phyloP scores from a whole-genome alignment of 495 filamentous ascomycete species.

The Bryoglossum gracile region DNA sequence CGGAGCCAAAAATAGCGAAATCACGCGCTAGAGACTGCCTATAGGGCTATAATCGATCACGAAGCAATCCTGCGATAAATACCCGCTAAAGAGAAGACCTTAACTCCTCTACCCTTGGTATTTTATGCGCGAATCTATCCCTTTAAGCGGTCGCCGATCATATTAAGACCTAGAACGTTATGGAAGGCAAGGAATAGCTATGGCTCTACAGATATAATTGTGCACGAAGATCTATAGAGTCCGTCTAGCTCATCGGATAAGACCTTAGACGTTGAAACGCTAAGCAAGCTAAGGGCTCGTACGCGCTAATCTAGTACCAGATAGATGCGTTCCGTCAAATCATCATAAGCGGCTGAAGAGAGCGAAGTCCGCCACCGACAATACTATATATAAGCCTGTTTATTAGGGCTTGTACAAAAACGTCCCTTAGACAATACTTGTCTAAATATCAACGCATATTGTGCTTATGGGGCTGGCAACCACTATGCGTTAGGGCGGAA shows the following conservation, averaged over 20 bases:
- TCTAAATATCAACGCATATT: constrained; percentile 13
- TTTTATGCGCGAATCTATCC: constrained; percentile 17
- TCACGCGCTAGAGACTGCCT: constrained; percentile 14
- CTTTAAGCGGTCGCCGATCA: constrained; percentile 15
- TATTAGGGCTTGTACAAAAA: constrained; percentile 18
- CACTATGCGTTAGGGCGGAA: constrained; percentile 11
- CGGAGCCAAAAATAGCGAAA: constrained; percentile 32
- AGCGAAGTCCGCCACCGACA: constrained; percentile 13
- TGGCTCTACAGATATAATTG: constrained; percentile 13
- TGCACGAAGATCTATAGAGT: constrained; percentile 18
- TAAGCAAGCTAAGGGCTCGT: constrained; percentile 15
- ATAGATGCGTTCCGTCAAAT: constrained; percentile 7
- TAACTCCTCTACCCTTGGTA: constrained; percentile 24
- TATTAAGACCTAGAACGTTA: constrained; percentile 14
- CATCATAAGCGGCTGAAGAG: constrained; percentile 13
- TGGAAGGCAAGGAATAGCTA: constrained; percentile 7
- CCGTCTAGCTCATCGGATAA: constrained; percentile 18
- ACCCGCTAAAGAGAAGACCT: constrained; percentile 26
- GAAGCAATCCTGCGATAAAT: constrained; percentile 23
- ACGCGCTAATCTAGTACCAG: constrained; percentile 7
- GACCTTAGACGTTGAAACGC: constrained; percentile 14
- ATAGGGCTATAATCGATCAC: constrained; percentile 23
- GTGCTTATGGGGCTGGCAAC: constrained; percentile 8
- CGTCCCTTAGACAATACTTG: constrained; percentile 11
- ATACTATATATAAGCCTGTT: constrained; percentile 17